Base-by-base conservation (phyloP, 2,329 filamentous ascomycete genomes). In the Gaeumannomyces sp. region DNA sequence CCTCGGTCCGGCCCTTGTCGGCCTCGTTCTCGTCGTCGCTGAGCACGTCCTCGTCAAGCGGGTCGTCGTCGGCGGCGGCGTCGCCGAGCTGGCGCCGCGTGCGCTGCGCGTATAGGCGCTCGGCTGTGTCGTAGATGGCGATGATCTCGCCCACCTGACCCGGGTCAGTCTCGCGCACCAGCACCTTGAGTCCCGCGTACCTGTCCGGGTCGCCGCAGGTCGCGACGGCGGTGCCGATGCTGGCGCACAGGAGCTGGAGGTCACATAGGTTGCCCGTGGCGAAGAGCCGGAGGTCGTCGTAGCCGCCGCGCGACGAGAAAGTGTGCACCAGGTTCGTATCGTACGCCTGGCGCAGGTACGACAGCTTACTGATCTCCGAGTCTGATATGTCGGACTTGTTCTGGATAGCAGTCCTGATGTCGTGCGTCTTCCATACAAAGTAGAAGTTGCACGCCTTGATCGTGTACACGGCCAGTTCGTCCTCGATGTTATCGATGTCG, bases 341-440 rank as follows among this genome's bases (percentile, higher is more conserved):
- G 72, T 89, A 89, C 1, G 79, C 77, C 64, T 83, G 81, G 64
- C 85, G 83, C 67, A 84, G 75, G 10, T 80, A 71, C 10, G 83
- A 81, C n/a, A 89, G 78, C 28, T 83, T 76, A 69, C 90, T 85
- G 35, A 93, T 78, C 10, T 87, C 83, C 8, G 79, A 75, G 62
- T 85, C 80, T 1, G 85, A 72, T 64, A 92, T 76, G 63, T 78
- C 82, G 4, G 80, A 81, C 59, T 86, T 83, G 31, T 81, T 80
- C 22, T 81, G 77, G 50, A 91, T 75, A 22, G 83, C 76, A 64
- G 82, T 79, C 67, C 81, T 80, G 66, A 92, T 72, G 63, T 82
- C 80, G 64, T 86, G 85, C 28, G 90, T 84, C 73, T 95, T 94
- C 95, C 95, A 99, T 87, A 96, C 92, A 73, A 97, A 96, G 78